Conservation (phyloP, 2,329 filamentous ascomycete genomes). For the Amauroascus niger region DNA sequence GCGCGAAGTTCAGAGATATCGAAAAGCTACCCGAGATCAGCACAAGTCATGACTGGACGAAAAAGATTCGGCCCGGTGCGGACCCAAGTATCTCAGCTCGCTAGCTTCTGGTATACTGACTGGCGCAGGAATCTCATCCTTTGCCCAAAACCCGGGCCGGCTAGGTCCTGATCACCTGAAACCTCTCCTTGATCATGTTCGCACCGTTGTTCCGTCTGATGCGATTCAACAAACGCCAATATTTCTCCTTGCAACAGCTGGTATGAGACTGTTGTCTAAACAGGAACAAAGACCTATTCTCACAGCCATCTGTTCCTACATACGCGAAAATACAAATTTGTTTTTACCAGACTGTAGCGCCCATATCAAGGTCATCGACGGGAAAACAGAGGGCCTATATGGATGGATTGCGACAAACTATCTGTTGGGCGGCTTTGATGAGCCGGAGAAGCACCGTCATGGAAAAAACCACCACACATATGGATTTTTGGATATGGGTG, state of each 20-base stretch:
- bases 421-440: constrained; percentile 79
- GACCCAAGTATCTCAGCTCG: background rate
- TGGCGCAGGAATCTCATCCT: constrained; percentile 63
- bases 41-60: constrained; percentile 77
- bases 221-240: constrained; percentile 78
- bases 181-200: constrained; percentile 69
- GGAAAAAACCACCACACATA: constrained; percentile 89
- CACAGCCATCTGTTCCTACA: constrained; percentile 70
- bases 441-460: constrained; percentile 62
- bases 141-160: constrained; percentile 62
- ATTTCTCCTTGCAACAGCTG: constrained; percentile 90
- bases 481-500: constrained; percentile 96
- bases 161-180: constrained; percentile 77
- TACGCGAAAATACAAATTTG: constrained; percentile 66
- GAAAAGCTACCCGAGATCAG: constrained; percentile 64
- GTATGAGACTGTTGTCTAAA: constrained; percentile 76
- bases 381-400: constrained; percentile 90
- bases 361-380: constrained; percentile 88
- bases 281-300: constrained; percentile 64
- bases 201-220: constrained; percentile 63
- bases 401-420: constrained; percentile 98
- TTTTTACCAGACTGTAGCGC: constrained; percentile 78
- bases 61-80: constrained; percentile 81
- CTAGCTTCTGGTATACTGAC: constrained; percentile 6
- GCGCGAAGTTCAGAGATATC: constrained; percentile 51